A percentile compares a stretch with the other conserved stretches of the same genome.
Evolutionary conservation across 257 asterid species (phyloP).

Genomic region (Przewalskia tangutica): DNA sequence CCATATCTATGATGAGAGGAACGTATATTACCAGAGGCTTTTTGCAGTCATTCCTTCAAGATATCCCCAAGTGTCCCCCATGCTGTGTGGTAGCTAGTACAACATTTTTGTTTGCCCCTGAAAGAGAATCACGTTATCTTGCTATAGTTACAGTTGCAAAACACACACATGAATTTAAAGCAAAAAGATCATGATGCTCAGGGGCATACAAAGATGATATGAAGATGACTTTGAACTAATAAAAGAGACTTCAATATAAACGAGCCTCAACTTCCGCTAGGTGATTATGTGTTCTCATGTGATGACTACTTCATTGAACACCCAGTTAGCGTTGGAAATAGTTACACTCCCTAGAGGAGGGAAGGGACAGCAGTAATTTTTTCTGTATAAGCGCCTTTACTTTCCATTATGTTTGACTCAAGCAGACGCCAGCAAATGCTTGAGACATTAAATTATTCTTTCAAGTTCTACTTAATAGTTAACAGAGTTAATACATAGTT

Average conservation of each 20-base stretch:
- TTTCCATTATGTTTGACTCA: not conserved
- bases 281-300: not conserved
- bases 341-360: not conserved
- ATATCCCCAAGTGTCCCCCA: slow-evolving; percentile 77
- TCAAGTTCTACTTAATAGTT: not conserved
- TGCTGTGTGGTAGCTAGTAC: slow-evolving; percentile 68
- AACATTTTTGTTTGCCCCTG: slow-evolving; percentile 60
- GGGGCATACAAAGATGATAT: not conserved
- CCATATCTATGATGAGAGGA: too few species aligned
- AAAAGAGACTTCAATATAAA: not conserved
- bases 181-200: not conserved
- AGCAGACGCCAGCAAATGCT: not conserved
- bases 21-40: slow-evolving; percentile 53
- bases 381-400: not conserved
- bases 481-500: not conserved
- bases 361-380: not conserved
- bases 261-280: not conserved
- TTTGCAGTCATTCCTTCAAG: slow-evolving; percentile 67
- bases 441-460: not conserved
- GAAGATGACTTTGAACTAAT: not conserved
- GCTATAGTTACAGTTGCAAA: not conserved
- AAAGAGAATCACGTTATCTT: not conserved
- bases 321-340: not conserved
- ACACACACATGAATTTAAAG: not conserved
- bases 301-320: not conserved